These are phyloP conservation scores for Lentinula boryana DNA, from an alignment of 768 basidiomycete genomes.

Conservation along the genomic window DNA sequence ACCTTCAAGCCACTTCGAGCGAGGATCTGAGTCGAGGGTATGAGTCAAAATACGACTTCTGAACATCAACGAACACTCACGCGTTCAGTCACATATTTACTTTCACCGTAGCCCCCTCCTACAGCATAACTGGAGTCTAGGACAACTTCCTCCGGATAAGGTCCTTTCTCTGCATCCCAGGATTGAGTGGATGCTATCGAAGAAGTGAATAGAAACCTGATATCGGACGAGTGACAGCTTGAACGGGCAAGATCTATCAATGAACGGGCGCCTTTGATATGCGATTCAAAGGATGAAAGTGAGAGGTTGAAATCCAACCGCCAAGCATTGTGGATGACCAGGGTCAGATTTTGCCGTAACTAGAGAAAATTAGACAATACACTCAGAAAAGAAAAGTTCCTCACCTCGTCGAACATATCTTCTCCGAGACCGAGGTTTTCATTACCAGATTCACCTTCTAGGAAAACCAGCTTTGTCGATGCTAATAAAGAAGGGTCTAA, in stretches of 20 bases:
- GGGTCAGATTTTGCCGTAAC: slow-evolving; percentile 11
- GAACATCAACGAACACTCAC: slow-evolving; percentile 2
- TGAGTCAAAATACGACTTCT: background rate
- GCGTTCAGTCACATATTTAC: slow-evolving; percentile 17
- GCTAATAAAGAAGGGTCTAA: slow-evolving; percentile 11
- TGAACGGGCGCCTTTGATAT: slow-evolving; percentile 21
- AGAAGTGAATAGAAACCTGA: slow-evolving; percentile 23
- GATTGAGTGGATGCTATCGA: slow-evolving; percentile 21
- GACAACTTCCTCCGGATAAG: slow-evolving; percentile 18
- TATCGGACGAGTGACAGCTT: background rate
- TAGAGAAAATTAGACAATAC: background rate
- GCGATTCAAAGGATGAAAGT: slow-evolving; percentile 26
- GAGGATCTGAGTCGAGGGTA: slow-evolving; percentile 13
- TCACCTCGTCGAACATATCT: slow-evolving; percentile 14
- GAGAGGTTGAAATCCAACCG: slow-evolving; percentile 31
- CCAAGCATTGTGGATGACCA: slow-evolving; percentile 30
- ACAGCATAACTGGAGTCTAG: slow-evolving; percentile 6
- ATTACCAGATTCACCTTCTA: slow-evolving; percentile 12
- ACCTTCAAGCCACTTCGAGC: slow-evolving; percentile 17
- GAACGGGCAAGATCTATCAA: slow-evolving; percentile 21
- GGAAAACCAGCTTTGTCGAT: slow-evolving; percentile 9
- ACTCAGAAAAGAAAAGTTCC: background rate
- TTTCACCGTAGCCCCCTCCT: slow-evolving; percentile 12
- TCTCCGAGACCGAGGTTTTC: slow-evolving; percentile 11
- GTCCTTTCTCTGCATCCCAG: slow-evolving; percentile 19